These are phyloP conservation scores for Apiospora sp. DNA, from an alignment of 2,329 filamentous ascomycete species.

Conservation along the genomic window DNA sequence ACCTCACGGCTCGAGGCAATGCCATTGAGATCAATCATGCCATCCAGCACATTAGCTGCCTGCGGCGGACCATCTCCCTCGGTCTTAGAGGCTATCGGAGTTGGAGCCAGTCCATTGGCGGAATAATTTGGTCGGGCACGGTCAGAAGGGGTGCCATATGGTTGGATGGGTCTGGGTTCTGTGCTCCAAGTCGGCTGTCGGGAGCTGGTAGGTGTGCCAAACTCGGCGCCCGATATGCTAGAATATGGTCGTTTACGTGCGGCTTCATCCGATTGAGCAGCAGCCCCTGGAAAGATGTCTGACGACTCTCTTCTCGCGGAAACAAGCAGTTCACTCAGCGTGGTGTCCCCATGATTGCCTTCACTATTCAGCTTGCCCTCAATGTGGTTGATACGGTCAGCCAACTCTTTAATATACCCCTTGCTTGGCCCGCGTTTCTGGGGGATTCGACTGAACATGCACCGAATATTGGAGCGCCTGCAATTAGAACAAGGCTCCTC, in stretches of 20 bases:
- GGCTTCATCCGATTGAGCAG: slow-evolving; percentile 50
- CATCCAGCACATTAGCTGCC: slow-evolving; percentile 42
- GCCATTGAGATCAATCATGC: slow-evolving; percentile 41
- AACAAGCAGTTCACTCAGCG: slow-evolving; percentile 51
- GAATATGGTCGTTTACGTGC: slow-evolving; percentile 47
- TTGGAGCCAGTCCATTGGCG: slow-evolving; percentile 55
- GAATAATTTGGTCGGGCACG: slow-evolving; percentile 44
- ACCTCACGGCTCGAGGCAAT: slow-evolving; percentile 43
- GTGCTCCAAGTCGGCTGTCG: slow-evolving; percentile 57
- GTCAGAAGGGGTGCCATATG: slow-evolving; percentile 47
- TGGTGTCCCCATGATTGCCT: slow-evolving; percentile 47
- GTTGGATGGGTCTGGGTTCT: slow-evolving; percentile 55
- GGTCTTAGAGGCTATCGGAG: slow-evolving; percentile 50
- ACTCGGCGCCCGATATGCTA: slow-evolving; percentile 45
- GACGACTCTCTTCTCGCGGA: slow-evolving; percentile 48
- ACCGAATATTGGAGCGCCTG: slow-evolving; percentile 76
- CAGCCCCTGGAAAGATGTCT: slow-evolving; percentile 61
- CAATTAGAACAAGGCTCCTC: slow-evolving; percentile 82
- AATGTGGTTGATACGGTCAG: slow-evolving; percentile 82
- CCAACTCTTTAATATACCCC: slow-evolving; percentile 94
- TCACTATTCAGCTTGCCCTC: slow-evolving; percentile 77
- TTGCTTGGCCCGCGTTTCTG: slow-evolving; percentile 91
- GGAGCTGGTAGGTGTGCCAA: slow-evolving; percentile 48
- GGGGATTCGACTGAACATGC: slow-evolving; percentile 85
- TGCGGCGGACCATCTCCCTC: slow-evolving; percentile 45